A percentile compares a stretch with the other conserved stretches of the same genome.
phyloP scores from a whole-genome alignment of 331 rosid species.

The Malus hybrid region DNA sequence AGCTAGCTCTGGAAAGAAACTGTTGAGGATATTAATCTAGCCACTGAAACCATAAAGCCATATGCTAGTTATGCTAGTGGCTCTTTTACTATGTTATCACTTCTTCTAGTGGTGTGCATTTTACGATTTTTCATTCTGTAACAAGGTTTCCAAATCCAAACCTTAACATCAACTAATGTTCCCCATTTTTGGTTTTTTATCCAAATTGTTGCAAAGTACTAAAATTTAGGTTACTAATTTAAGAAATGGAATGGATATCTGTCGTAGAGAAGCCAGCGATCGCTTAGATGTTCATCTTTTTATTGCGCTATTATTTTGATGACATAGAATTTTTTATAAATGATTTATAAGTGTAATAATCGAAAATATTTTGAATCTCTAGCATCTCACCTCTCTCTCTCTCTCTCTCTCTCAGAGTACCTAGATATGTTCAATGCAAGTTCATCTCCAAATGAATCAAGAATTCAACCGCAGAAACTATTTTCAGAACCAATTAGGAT shows the following conservation, averaged over 20 bases:
- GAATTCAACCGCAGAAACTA: slow-evolving; percentile 54
- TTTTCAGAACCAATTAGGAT: slow-evolving; percentile 75
- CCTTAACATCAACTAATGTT: neutral
- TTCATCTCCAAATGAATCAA: slow-evolving; percentile 71
- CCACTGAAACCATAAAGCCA: neutral
- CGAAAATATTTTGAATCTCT: neutral
- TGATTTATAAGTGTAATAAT: neutral
- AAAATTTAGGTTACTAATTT: slow-evolving; percentile 1
- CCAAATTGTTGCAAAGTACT: neutral
- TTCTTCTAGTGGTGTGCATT: neutral
- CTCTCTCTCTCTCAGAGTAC: slow-evolving; percentile 45
- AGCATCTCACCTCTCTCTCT: slow-evolving; percentile 7
- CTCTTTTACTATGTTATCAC: neutral
- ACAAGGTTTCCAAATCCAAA: neutral
- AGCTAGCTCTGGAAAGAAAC: neutral
- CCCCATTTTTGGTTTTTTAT: neutral
- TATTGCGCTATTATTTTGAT: neutral
- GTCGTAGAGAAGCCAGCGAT: neutral
- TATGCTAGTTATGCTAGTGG: neutral
- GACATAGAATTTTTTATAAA: neutral
- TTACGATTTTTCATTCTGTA: neutral
- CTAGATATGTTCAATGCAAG: slow-evolving; percentile 73
- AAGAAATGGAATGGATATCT: neutral
- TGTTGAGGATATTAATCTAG: neutral
- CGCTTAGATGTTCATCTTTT: neutral